Evolutionary conservation across 2,329 filamentous ascomycete species (phyloP).

Genomic region (Calonectria henricotiae): DNA sequence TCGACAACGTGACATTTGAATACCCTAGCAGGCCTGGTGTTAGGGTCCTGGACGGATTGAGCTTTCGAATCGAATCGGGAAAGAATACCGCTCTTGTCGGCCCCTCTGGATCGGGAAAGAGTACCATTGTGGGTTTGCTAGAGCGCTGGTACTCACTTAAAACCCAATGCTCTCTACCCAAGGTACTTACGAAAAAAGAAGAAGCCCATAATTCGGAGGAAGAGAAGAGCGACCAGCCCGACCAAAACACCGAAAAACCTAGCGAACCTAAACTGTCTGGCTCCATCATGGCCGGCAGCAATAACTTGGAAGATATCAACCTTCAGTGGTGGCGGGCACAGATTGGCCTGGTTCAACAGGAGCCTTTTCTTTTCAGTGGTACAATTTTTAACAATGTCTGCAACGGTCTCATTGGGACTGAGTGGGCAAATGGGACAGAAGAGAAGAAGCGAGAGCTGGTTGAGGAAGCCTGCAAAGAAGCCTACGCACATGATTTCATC

Average conservation of each 20-base stretch:
- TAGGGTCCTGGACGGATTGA: conserved; percentile 62
- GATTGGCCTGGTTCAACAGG: conserved; percentile 67
- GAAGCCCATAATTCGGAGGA: not conserved
- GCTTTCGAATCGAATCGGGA: conserved; percentile 70
- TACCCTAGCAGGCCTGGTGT: conserved; percentile 47
- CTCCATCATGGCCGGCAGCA: conserved; percentile 7
- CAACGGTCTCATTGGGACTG: conserved; percentile 61
- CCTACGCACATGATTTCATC: conserved; percentile 71
- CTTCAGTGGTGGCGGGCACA: conserved; percentile 47
- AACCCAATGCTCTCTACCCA: conserved; percentile 37
- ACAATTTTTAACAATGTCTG: conserved; percentile 65
- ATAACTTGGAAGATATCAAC: conserved; percentile 42
- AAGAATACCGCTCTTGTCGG: conserved; percentile 81
- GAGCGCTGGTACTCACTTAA: conserved; percentile 76
- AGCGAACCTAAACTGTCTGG: conserved; percentile 21
- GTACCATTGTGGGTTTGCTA: conserved; percentile 77
- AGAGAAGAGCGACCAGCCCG: not conserved
- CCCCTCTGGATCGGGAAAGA: conserved; percentile 79
- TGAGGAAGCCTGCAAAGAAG: conserved; percentile 66
- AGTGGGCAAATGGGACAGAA: conserved; percentile 59
- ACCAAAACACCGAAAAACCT: not conserved
- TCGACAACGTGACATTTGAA: conserved; percentile 55
- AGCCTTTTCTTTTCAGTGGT: conserved; percentile 71
- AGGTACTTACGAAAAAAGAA: conserved; percentile 24
- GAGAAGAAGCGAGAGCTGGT: conserved; percentile 62